Evolutionary conservation across 129 eudicot genomes (phyloP).

Genomic region (Saussurea involucrata): DNA sequence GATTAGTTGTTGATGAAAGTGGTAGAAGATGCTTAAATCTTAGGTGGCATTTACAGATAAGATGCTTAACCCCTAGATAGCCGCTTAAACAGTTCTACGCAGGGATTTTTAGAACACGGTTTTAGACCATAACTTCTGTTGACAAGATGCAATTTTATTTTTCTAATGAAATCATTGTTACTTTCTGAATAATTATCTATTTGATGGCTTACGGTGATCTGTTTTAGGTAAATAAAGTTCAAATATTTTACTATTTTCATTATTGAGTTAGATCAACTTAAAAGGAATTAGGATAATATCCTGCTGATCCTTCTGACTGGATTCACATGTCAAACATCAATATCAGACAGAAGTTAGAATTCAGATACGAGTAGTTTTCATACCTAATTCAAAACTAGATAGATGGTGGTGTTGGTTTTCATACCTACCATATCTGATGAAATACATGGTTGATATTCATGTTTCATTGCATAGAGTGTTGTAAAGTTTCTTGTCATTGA

Average conservation of each 20-base stretch:
- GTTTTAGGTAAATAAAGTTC: not conserved
- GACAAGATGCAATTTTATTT: not conserved
- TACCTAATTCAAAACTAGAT: no score
- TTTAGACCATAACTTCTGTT: not conserved
- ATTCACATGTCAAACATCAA: not conserved
- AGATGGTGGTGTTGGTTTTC: no score
- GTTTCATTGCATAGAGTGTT: not conserved
- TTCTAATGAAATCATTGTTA: not conserved
- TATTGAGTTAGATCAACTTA: not conserved
- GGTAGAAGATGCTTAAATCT: not conserved
- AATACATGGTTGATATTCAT: not conserved
- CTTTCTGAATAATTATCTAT: not conserved
- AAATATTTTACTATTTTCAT: no score
- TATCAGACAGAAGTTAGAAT: not conserved
- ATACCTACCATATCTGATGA: not conserved
- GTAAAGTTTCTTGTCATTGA: conserved; percentile 4
- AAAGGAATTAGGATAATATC: not conserved
- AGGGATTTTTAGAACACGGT: not conserved
- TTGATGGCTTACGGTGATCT: not conserved
- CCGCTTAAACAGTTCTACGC: not conserved
- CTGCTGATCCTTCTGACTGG: not conserved
- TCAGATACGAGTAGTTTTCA: not conserved
- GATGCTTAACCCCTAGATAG: not conserved
- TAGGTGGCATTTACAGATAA: not conserved
- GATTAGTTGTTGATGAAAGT: not conserved